Conservation (phyloP, 306 rosid species). For the Begonia masoniana region DNA sequence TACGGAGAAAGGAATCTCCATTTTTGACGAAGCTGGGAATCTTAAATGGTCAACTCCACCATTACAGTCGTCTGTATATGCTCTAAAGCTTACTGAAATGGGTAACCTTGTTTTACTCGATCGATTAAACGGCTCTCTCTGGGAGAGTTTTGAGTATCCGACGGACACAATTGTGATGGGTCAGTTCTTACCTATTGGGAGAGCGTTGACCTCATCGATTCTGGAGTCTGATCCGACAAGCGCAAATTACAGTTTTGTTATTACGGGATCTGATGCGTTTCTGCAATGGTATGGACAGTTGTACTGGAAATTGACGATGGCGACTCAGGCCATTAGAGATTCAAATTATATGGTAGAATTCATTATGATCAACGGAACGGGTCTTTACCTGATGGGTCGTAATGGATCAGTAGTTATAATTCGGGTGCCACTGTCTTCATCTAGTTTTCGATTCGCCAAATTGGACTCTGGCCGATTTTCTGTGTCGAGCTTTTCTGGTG, state of each 20-base stretch:
- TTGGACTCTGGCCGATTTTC: constrained; percentile 48
- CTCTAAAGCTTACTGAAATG: constrained; percentile 41
- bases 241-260: constrained; percentile 34
- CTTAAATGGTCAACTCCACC: constrained; percentile 72
- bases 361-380: constrained; percentile 47
- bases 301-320: constrained; percentile 73
- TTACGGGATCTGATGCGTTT: constrained; percentile 45
- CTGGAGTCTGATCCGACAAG: constrained; percentile 40
- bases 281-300: constrained; percentile 66
- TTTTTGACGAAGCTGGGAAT: constrained; percentile 24
- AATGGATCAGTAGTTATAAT: constrained; percentile 32
- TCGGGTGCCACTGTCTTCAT: constrained; percentile 28
- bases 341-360: constrained; percentile 30
- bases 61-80: constrained; percentile 28
- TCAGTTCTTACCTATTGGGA: constrained; percentile 43
- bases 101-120: constrained; percentile 75
- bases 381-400: constrained; percentile 46
- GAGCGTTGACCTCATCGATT: constrained; percentile 29
- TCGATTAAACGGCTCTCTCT: constrained; percentile 46
- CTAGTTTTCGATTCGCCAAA: constrained; percentile 44
- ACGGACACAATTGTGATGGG: constrained; percentile 82
- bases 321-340: constrained; percentile 19
- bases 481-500: constrained; percentile 42
- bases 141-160: constrained; percentile 84
- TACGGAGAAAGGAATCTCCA: constrained; percentile 30